These are phyloP conservation scores for Chondrus crispus DNA, from an alignment of 23 red algal genomes.

Conservation along the genomic window DNA sequence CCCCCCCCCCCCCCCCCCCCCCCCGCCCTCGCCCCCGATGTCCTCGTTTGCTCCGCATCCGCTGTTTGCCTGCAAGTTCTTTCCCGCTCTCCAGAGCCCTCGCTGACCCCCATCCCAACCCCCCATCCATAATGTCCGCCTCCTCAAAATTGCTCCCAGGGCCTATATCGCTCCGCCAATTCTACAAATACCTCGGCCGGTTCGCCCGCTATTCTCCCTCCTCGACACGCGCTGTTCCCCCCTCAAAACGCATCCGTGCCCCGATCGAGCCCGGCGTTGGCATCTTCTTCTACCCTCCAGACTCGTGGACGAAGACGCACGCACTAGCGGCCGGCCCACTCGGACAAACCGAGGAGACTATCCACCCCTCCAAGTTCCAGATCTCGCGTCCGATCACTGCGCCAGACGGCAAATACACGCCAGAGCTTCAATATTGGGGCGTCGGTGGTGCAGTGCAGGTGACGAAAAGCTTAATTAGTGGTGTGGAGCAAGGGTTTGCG, in stretches of 20 bases:
- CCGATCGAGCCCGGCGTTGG: slow-evolving; percentile 47
- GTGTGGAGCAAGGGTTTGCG: slow-evolving; percentile 68
- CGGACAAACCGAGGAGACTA: slow-evolving; percentile 37
- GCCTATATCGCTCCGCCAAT: slow-evolving; percentile 38
- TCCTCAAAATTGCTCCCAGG: too few species aligned
- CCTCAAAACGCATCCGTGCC: background rate
- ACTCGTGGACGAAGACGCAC: slow-evolving; percentile 38
- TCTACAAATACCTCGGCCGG: slow-evolving; percentile 53
- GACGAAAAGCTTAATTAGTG: slow-evolving; percentile 12
- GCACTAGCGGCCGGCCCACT: slow-evolving; percentile 63
- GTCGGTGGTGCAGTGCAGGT: slow-evolving; percentile 26
- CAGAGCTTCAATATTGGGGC: slow-evolving; percentile 44
- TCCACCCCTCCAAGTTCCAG: slow-evolving; percentile 42
- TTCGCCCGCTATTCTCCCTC: slow-evolving; percentile 2
- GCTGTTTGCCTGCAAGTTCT: too few species aligned
- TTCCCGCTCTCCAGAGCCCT: too few species aligned
- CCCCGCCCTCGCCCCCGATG: too few species aligned
- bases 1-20: too few species aligned
- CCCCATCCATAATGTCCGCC: too few species aligned
- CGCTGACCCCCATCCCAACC: too few species aligned
- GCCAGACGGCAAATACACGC: background rate
- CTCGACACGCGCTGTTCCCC: background rate
- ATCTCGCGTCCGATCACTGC: slow-evolving; percentile 19
- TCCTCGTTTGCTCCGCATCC: too few species aligned
- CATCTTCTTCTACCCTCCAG: slow-evolving; percentile 72